Evolutionary conservation across 1,284 basidiomycete genomes (phyloP), one percentile per base, ranked within the genome.

Genomic region (Vanrija sp.): DNA sequence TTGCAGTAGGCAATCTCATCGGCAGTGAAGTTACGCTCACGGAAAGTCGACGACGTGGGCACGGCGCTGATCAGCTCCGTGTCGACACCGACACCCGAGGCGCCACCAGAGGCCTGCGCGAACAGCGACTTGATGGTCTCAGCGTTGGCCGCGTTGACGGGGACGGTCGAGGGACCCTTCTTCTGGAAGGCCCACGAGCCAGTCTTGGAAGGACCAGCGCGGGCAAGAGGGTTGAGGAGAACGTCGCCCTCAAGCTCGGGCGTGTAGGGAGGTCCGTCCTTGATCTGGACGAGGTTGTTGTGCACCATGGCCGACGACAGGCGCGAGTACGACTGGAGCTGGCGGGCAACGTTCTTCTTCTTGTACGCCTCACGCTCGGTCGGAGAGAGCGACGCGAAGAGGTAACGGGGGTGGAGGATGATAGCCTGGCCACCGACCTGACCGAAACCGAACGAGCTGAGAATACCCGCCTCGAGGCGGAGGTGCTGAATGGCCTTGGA

Each of bases 361-460:
- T 81, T 83, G 82, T 98, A 98, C 29, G 80, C 78, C 49, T 85
- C 83, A 67, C 93, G 95, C 60, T 82, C 75, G 28, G 83, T 79
- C 3, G 87, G 83, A 61, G 89, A 85, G 43, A 98, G 79, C 14
- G 88, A 82, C 51, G 87, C 95, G 64, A 93, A 86, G 61, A 97
- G 82, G 80, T 91, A 92, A 64, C 90, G 88, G 49, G 96, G 92
- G 78, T 98, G 87, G 54, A 98, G 75, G 65, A 97, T 81, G 61
- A 95, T 83, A 47, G 86, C 88, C 60, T 88, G 90, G 60, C 95
- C 96, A 62, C 95, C 96, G 64, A 97, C 94, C 84, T 98, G 96
- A 68, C 95, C 96, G 82, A 98, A 98, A 68, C 96, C 96, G 80
- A 98, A 98, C 18, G 93, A 97, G 4, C 95, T 97, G 82, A 95